Evolutionary conservation across 2,329 filamentous ascomycete genomes (phyloP), one percentile per base, ranked within the genome.

Genomic region (Amylocarpus encephaloides): DNA sequence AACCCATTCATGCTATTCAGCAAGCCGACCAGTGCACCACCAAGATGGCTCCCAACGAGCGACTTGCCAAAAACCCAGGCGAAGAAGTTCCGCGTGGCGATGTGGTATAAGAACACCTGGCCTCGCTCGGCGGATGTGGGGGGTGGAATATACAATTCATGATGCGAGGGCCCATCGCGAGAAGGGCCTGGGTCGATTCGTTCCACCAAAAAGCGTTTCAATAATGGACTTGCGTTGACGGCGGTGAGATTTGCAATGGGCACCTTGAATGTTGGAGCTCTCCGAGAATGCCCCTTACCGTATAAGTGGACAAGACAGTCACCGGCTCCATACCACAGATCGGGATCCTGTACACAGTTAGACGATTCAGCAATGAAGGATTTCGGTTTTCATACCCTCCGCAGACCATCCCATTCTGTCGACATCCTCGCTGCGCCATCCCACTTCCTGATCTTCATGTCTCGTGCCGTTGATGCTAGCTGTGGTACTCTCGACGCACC

Each of bases 51-150:
- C 5, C 86, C 87, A 1, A 89, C 86, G 32, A 91, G 64, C 0
- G 86, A 79, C 52, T 77, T 77, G 2, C 78, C 72, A 50, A 79
- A 76, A 1, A 87, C 66, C 72, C 83, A 90, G 3, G 87, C 86
- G 51, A 91, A 84, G 59, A 89, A 79, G 62, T 92, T 92, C 12
- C 87, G 77, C 2, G 80, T 86, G 1, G 82, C 79, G 5, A 88
- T 63, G 59, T 88, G 83, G 64, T 85, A 85, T 34, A 72, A 66
- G 57, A 81, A 79, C 0, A 77, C 70, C 53, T 82, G 74, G 3
- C 75, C 71, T 56, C 75, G 73, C 43, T 77, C 73, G 4, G 73
- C 67, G 32, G 70, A 67, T 1, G 74, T 63, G 0, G 85, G 84
- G 1, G 83, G 73, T 2, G 86, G 80, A n/a, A 92, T 80, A 63